These are phyloP conservation scores for Dioscorea cayenensis DNA, from an alignment of 116 monocot species.

Conservation along the genomic window DNA sequence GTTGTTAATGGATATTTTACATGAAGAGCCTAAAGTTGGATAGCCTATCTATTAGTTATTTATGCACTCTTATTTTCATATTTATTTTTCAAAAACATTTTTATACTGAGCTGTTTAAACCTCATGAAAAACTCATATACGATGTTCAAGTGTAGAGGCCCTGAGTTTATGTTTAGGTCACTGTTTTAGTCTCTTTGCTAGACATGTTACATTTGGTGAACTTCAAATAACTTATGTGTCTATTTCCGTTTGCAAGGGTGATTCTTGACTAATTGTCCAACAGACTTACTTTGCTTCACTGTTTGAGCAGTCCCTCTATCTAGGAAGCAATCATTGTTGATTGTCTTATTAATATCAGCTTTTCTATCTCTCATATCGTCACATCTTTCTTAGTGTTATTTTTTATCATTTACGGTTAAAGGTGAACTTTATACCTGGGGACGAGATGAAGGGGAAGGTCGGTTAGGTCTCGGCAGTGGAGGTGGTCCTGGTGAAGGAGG, in stretches of 20 bases:
- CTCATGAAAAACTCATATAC: background rate
- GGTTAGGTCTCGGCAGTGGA: slow-evolving; percentile 85
- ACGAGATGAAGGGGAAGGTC: slow-evolving; percentile 94
- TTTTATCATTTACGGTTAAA: slow-evolving; percentile 10
- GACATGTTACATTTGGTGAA: too few species aligned
- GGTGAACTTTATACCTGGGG: slow-evolving; percentile 98
- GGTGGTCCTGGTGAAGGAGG: slow-evolving; percentile 93
- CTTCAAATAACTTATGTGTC: too few species aligned
- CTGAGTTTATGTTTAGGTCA: background rate
- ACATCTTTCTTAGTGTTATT: background rate
- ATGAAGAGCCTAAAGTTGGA: background rate
- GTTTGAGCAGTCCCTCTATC: too few species aligned
- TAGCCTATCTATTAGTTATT: background rate
- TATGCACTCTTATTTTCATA: background rate
- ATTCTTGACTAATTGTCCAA: too few species aligned
- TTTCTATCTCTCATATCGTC: background rate
- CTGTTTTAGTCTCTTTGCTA: too few species aligned
- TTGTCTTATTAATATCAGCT: too few species aligned
- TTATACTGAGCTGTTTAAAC: background rate
- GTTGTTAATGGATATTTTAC: too few species aligned
- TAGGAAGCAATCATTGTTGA: too few species aligned
- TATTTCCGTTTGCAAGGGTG: too few species aligned
- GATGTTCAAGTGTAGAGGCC: background rate
- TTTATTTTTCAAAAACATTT: background rate
- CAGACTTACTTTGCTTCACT: too few species aligned